Percentiles rank a stretch among this genome's conserved stretches.
phyloP scores from a whole-genome alignment of 305 asterid genomes.

The Fraxinus xanthoxyloides region DNA sequence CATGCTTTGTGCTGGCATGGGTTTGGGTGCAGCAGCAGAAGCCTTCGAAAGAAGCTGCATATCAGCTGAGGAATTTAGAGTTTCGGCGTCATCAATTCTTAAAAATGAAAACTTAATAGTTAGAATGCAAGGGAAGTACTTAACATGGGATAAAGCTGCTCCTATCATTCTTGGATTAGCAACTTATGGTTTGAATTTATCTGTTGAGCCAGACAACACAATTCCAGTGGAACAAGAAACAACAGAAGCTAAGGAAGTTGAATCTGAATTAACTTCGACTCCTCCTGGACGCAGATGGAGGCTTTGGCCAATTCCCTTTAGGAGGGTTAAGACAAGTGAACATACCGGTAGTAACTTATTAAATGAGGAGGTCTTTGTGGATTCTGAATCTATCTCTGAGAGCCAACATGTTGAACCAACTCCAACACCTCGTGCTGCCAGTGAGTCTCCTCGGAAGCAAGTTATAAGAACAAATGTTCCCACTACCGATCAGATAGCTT shows the following conservation, averaged over 20 bases:
- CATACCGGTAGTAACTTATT: not conserved
- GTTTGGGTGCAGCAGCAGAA: constrained; percentile 62
- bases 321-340: not conserved
- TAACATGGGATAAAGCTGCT: constrained; percentile 77
- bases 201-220: constrained; percentile 40
- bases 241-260: constrained; percentile 41
- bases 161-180: constrained; percentile 66
- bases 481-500: constrained; percentile 66
- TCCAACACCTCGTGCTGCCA: not conserved
- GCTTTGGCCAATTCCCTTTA: not conserved
- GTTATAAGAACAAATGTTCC: constrained; percentile 82
- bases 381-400: not conserved
- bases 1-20: constrained; percentile 72
- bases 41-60: constrained; percentile 51
- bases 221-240: constrained; percentile 53
- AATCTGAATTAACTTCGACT: not conserved
- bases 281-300: not conserved
- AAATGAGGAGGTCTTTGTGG: not conserved
- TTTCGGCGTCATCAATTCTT: constrained; percentile 48
- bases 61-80: constrained; percentile 60
- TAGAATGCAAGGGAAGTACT: constrained; percentile 67
- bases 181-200: constrained; percentile 57
- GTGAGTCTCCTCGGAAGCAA: constrained; percentile 63
- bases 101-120: constrained; percentile 20
- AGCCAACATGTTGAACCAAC: constrained; percentile 28